Conservation (phyloP, 2,329 filamentous ascomycete genomes). For the Penicillium sp. region DNA sequence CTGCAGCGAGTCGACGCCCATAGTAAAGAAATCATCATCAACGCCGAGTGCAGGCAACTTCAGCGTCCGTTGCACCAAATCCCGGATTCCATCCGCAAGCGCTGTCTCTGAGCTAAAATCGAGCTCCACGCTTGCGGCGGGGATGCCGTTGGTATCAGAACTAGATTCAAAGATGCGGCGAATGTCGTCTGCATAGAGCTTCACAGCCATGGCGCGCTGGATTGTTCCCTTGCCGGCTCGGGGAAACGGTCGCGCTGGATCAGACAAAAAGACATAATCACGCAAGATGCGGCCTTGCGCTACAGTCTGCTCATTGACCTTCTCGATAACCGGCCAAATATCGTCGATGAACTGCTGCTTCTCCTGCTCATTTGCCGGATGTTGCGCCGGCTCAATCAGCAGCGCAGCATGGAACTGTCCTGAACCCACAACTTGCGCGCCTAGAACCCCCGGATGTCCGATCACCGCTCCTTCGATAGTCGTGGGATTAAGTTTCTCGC, state of each 20-base stretch:
- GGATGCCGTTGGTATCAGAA: neutral
- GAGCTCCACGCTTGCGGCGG: neutral
- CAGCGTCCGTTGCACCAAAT: neutral
- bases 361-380: neutral
- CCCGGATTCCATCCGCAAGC: neutral
- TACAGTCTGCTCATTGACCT: conserved; percentile 5
- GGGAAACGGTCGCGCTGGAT: conserved; percentile 7
- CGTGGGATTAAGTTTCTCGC: conserved; percentile 30
- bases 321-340: conserved; percentile 11
- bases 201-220: conserved; percentile 1
- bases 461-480: conserved; percentile 19
- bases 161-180: conserved; percentile 1
- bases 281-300: conserved; percentile 11
- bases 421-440: conserved; percentile 20
- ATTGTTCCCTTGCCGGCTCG: conserved; percentile 12
- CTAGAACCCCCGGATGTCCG: conserved; percentile 9
- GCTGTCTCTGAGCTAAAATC: conserved; percentile 1
- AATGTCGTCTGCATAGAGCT: conserved; percentile 8
- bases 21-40: conserved; percentile 8
- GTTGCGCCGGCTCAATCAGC: conserved; percentile 8
- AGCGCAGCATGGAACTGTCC: conserved; percentile 12
- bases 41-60: neutral
- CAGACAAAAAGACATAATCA: conserved; percentile 7
- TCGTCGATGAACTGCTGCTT: conserved; percentile 4
- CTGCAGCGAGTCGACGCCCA: conserved; percentile 10